These are phyloP conservation scores for Ailanthus altissimus DNA, from an alignment of 345 rosid genomes.

Conservation along the genomic window DNA sequence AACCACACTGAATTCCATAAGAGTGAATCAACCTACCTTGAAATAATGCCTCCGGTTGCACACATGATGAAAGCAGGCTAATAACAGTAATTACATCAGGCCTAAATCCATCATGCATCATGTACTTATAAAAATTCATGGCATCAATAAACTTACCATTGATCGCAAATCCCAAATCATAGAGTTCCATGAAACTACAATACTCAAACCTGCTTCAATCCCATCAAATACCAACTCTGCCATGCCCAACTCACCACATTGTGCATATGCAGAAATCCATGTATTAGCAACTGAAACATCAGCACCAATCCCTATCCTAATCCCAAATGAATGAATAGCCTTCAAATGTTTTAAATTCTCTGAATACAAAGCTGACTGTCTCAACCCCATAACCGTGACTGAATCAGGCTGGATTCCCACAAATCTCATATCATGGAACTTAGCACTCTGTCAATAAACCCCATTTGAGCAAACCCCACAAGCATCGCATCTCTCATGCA, in stretches of 20 bases:
- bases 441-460: slow-evolving; percentile 30
- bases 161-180: slow-evolving; percentile 55
- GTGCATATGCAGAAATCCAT: slow-evolving; percentile 55
- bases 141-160: slow-evolving; percentile 38
- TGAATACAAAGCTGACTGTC: slow-evolving; percentile 26
- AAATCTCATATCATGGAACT: slow-evolving; percentile 47
- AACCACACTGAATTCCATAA: slow-evolving; percentile 52
- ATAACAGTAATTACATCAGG: slow-evolving; percentile 63
- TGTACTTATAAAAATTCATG: slow-evolving; percentile 41
- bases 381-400: slow-evolving; percentile 53
- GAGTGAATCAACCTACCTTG: slow-evolving; percentile 59
- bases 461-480: slow-evolving; percentile 48
- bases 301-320: slow-evolving; percentile 47
- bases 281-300: slow-evolving; percentile 63
- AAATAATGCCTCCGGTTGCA: slow-evolving; percentile 34
- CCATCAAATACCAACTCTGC: slow-evolving; percentile 49
- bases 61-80: slow-evolving; percentile 54
- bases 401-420: slow-evolving; percentile 48
- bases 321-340: slow-evolving; percentile 51
- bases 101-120: slow-evolving; percentile 49
- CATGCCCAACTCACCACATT: slow-evolving; percentile 53
- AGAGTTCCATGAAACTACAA: slow-evolving; percentile 59
- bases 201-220: slow-evolving; percentile 38
- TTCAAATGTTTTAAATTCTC: slow-evolving; percentile 37
- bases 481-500: slow-evolving; percentile 61